Evolutionary conservation across 163 green algal species (phyloP), one percentile per base, ranked within the genome.

Genomic region (Scenedesmus sp.): DNA sequence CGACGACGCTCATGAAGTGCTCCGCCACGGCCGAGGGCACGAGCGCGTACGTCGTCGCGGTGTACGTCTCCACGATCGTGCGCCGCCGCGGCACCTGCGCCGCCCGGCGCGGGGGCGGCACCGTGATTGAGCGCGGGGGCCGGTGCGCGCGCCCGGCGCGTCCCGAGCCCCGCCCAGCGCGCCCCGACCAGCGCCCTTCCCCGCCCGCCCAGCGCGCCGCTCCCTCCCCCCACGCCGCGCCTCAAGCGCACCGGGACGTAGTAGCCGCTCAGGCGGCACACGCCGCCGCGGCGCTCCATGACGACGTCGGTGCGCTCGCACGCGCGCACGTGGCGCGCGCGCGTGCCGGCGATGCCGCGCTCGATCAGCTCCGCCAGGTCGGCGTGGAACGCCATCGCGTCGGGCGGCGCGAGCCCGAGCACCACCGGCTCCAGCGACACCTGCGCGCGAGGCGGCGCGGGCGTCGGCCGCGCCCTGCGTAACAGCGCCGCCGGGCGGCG

Each of bases 341-440:
- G 66, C 45, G 56, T 67, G 62, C 84, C 65, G 4, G 64, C 71
- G n/a, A 89, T 83, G 62, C 85, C 90, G 42, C 60, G 69, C 18
- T 77, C 57, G 33, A 95, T 89, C 13, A 95, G 86, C 50, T 85
- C 65, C 34, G 86, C 64, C 70, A 95, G 83, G 83, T 91, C 87
- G 3, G 67, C 74, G 82, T 94, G 90, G 82, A 94, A 94, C 72
- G 89, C 22, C 50, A 87, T 78, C 4, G 85, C 82, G 14, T 64
- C 81, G 48, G 90, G 91, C 1, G 82, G 83, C 31, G 72, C 60
- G 72, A 95, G 72, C 18, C 56, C n/a, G 24, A 95, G 80, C 15
- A 81, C 78, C 51, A 90, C 86, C 2, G 86, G 77, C 62, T 89
- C 77, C 84, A 95, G 82, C 22, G 51, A 60, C 20, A 94, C 72